Conservation (phyloP, 345 rosid species). For the Lumnitzera littorea region DNA sequence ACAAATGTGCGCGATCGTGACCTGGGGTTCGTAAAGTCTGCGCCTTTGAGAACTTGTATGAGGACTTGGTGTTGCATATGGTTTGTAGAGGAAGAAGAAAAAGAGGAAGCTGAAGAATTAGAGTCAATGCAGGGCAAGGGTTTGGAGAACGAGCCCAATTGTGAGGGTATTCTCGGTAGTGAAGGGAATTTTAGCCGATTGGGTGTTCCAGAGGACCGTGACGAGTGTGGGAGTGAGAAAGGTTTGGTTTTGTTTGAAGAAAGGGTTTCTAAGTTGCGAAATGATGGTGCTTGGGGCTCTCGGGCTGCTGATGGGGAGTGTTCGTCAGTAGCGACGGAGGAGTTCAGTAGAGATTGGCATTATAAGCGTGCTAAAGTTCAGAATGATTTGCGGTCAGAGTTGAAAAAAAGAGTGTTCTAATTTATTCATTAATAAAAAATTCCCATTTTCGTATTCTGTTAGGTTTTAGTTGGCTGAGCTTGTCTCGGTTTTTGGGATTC, state of each 20-base stretch:
- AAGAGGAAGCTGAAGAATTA: conserved; percentile 10
- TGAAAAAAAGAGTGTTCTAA: background rate
- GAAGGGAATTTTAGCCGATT: background rate
- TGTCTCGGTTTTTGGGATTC: background rate
- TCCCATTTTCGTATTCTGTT: background rate
- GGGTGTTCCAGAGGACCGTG: background rate
- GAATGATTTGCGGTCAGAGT: conserved; percentile 38
- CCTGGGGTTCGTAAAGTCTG: conserved; percentile 29
- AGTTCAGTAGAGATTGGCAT: conserved; percentile 37
- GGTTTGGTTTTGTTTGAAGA: conserved; percentile 3
- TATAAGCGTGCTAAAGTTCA: conserved; percentile 85
- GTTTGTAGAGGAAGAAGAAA: conserved; percentile 45
- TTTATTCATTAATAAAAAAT: background rate
- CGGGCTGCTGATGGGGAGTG: conserved; percentile 48
- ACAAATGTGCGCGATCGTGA: conserved; percentile 51
- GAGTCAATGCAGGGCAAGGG: conserved; percentile 27
- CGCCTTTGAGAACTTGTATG: conserved; percentile 47
- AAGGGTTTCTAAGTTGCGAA: conserved; percentile 17
- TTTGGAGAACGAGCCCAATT: conserved; percentile 26
- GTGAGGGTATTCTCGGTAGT: conserved; percentile 22
- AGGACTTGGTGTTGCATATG: conserved; percentile 81
- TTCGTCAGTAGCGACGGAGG: conserved; percentile 22
- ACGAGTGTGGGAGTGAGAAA: conserved; percentile 7
- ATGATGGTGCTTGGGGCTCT: conserved; percentile 15
- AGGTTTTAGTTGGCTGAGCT: background rate